phyloP scores from a whole-genome alignment of 129 eudicot genomes.

The Flaveria brownii region DNA sequence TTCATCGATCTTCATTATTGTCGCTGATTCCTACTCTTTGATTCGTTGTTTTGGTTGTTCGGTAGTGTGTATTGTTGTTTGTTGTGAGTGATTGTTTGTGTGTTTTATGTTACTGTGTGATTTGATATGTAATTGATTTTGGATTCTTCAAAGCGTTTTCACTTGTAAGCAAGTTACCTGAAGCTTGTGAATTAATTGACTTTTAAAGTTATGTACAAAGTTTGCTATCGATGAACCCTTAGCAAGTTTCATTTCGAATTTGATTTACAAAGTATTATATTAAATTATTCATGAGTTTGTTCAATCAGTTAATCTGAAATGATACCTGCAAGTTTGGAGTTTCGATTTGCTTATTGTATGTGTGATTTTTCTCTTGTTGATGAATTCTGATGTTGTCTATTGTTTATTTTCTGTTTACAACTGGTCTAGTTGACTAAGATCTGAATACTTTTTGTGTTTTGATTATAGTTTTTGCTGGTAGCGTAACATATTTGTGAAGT shows the following conservation, averaged over 20 bases:
- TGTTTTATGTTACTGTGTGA: background rate
- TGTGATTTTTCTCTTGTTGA: background rate
- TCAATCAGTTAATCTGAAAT: background rate
- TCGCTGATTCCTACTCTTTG: background rate
- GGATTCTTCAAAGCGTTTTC: background rate
- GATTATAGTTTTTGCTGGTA: background rate
- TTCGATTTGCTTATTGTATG: too few species aligned
- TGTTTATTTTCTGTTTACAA: too few species aligned
- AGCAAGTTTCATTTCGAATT: too few species aligned
- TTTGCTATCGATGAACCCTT: background rate
- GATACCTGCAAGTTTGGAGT: background rate
- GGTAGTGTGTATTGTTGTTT: background rate
- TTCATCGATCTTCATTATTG: constrained; percentile 22
- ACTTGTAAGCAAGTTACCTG: background rate
- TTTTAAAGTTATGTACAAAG: background rate
- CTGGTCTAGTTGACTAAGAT: background rate
- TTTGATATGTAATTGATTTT: background rate
- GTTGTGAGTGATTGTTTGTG: constrained; percentile 2
- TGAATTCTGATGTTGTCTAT: too few species aligned
- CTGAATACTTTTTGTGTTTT: background rate
- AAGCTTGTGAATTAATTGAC: background rate
- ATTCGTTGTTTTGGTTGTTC: constrained; percentile 2
- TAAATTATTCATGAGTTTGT: background rate
- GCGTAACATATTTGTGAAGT: background rate
- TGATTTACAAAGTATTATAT: too few species aligned